Percentiles rank a stretch among this genome's conserved stretches.
phyloP scores from a whole-genome alignment of 441 rosid species.

The Mallotus repandus region DNA sequence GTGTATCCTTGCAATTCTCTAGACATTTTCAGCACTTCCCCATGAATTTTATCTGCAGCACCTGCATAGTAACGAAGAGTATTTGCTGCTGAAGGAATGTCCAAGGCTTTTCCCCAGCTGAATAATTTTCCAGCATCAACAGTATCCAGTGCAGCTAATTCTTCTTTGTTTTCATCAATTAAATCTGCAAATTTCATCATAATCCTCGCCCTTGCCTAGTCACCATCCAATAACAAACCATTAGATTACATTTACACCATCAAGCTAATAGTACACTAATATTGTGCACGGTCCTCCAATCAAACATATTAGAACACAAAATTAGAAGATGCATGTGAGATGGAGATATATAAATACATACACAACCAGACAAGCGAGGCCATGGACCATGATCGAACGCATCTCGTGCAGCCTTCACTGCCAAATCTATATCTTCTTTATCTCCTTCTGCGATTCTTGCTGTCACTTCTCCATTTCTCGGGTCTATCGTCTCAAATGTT shows the following conservation, averaged over 20 bases:
- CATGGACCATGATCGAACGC: conserved; percentile 86
- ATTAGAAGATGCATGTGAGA: too few relatives aligned
- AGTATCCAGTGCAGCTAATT: conserved; percentile 64
- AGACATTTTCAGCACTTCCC: conserved; percentile 66
- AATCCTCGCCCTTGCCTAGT: conserved; percentile 63
- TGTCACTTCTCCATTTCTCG: conserved; percentile 57
- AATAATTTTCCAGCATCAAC: conserved; percentile 73
- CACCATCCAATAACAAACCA: not conserved
- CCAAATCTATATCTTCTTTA: conserved; percentile 66
- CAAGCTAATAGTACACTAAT: too few relatives aligned
- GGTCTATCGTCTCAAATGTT: conserved; percentile 71
- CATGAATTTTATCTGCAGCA: conserved; percentile 89
- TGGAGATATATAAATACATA: conserved; percentile 25
- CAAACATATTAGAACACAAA: too few relatives aligned
- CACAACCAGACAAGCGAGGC: conserved; percentile 75
- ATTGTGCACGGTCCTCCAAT: too few relatives aligned
- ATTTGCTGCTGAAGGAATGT: conserved; percentile 45
- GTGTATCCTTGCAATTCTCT: conserved; percentile 66
- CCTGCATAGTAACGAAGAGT: conserved; percentile 73
- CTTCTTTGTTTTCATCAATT: conserved; percentile 56
- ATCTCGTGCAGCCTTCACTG: conserved; percentile 71
- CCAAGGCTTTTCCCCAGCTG: conserved; percentile 35
- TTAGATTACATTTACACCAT: too few relatives aligned
- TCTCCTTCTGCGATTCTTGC: conserved; percentile 64
- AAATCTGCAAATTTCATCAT: conserved; percentile 66